Base-by-base conservation (phyloP, 345 rosid genomes). In the Lumnitzera racemosa region DNA sequence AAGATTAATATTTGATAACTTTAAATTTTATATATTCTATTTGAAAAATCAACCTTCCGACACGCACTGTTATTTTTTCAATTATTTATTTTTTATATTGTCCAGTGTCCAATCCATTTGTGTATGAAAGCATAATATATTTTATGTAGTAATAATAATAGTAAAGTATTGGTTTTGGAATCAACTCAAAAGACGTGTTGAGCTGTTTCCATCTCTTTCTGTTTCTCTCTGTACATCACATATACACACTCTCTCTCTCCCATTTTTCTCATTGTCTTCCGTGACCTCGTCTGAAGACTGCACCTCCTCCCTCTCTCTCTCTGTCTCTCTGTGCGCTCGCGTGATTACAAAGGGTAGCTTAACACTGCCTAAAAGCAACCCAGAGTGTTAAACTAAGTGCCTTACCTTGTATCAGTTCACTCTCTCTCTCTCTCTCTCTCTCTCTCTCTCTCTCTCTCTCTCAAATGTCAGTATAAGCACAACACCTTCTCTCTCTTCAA, bases 131-230 rank as follows among this genome's bases (percentile, higher is more conserved):
- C 43, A 36, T 36, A 25, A 1, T 1, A 15, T n/a, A n/a, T 1
- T 54, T 53, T 51, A 27, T 15, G 41, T 14, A 15, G 46, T 25
- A 51, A 20, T 20, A 17, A 16, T 64, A 2, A 36, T 15, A 11
- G 50, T 16, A 12, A 23, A 36, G 13, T 15, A 31, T 59, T 27
- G 20, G 7, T 48, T 46, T 24, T 52, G 66, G 67, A 66, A 62
- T 66, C 58, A 29, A 64, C 71, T 62, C 51, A 64, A 72, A 67
- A 67, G 79, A 80, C 89, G 84, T 82, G 97, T 69, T 78, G 95
- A 82, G 92, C 85, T 85, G 90, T 85, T 76, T 53, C 61, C 83
- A 67, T 69, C 61, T 64, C 54, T 20, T 53, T 49, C 53, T 59
- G 58, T 66, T 65, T 56, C 58, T 50, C 23, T 47, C 31, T 70